Conservation (phyloP, 2,329 filamentous ascomycete species). For the Cryphonectria japonica region DNA sequence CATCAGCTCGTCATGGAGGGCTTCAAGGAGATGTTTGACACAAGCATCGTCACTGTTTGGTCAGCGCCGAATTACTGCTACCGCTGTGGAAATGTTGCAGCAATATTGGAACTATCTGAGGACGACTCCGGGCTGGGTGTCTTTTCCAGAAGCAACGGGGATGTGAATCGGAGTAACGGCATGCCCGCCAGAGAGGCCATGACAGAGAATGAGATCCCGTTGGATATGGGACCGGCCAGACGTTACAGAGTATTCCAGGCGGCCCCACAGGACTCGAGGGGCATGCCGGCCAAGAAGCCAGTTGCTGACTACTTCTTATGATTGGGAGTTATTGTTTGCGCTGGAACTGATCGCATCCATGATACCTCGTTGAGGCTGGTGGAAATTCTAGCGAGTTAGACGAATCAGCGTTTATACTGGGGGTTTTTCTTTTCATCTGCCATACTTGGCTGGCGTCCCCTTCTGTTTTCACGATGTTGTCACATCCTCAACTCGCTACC, state of each 20-base stretch:
- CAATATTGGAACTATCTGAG: slow-evolving; percentile 89
- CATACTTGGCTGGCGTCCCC: neutral
- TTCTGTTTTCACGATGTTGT: neutral
- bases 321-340: slow-evolving; percentile 22
- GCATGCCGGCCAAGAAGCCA: slow-evolving; percentile 99
- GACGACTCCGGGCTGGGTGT: slow-evolving; percentile 76
- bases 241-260: slow-evolving; percentile 96
- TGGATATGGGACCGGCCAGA: slow-evolving; percentile 73
- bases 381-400: neutral
- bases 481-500: neutral
- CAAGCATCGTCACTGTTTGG: slow-evolving; percentile 97
- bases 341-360: neutral
- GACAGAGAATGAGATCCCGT: slow-evolving; percentile 50
- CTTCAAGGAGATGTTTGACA: slow-evolving; percentile 99
- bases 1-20: slow-evolving; percentile 99
- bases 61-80: slow-evolving; percentile 97
- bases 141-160: slow-evolving; percentile 73
- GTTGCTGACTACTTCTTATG: slow-evolving; percentile 94
- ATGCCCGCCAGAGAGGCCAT: slow-evolving; percentile 48
- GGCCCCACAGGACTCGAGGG: slow-evolving; percentile 90
- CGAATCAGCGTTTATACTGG: neutral
- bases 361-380: neutral
- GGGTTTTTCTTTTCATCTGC: no score
- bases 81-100: slow-evolving; percentile 92
- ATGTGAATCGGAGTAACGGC: slow-evolving; percentile 62